These are phyloP conservation scores for Blastomyces gilchristii DNA, from an alignment of 2,329 filamentous ascomycete species.

Conservation along the genomic window DNA sequence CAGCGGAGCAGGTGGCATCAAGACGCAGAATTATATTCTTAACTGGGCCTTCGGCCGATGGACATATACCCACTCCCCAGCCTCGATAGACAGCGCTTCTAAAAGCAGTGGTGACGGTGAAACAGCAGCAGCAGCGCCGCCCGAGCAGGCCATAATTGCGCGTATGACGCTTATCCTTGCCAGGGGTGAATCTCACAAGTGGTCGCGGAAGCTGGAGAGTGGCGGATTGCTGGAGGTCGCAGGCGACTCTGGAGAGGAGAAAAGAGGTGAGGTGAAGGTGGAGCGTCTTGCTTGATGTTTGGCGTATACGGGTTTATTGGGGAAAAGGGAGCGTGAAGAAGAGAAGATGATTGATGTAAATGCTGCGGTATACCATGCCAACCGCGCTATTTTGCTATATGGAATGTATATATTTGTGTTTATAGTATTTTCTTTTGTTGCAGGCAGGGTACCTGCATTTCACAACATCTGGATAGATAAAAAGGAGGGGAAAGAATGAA, in stretches of 20 bases:
- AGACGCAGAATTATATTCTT: conserved; percentile 60
- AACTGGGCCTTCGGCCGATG: conserved; percentile 98
- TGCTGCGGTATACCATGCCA: not conserved
- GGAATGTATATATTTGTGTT: not conserved
- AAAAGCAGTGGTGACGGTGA: conserved; percentile 15
- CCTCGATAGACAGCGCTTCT: conserved; percentile 20
- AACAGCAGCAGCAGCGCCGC: not conserved
- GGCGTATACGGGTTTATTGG: not conserved
- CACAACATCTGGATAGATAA: not conserved
- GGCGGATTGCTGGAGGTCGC: conserved; percentile 25
- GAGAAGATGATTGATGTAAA: not conserved
- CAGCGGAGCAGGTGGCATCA: not conserved
- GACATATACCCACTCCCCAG: conserved; percentile 62
- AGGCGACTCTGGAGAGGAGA: not conserved
- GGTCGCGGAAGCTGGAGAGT: conserved; percentile 39
- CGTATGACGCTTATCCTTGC: conserved; percentile 40
- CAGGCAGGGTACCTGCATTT: not conserved
- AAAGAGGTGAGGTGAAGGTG: conserved; percentile 23
- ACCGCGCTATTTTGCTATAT: not conserved
- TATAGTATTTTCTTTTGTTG: not conserved
- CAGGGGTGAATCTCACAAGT: conserved; percentile 38
- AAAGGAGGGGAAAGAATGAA: not conserved
- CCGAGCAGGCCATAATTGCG: conserved; percentile 22
- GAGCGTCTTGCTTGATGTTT: conserved; percentile 21
- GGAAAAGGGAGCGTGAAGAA: not conserved